Percentiles rank a stretch among this genome's conserved stretches.
Evolutionary conservation across 2,329 filamentous ascomycete species (phyloP).

Genomic region (Nemania sp.): DNA sequence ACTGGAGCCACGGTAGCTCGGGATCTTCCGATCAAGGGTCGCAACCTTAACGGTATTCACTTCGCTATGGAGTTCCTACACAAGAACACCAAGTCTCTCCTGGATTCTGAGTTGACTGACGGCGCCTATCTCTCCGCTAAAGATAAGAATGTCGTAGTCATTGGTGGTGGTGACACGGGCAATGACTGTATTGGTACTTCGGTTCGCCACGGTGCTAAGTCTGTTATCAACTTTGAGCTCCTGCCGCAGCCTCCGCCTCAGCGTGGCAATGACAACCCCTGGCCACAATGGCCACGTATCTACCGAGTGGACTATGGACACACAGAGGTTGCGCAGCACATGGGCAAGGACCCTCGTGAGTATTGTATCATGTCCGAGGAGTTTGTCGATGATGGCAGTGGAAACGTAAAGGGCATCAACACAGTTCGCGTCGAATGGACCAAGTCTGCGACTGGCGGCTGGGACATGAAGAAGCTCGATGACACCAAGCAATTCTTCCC

Average conservation of each 20-base stretch:
- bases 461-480: slow-evolving; percentile 99
- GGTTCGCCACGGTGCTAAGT: slow-evolving; percentile 94
- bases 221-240: slow-evolving; percentile 95
- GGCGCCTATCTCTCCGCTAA: slow-evolving; percentile 92
- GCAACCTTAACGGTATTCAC: slow-evolving; percentile 90
- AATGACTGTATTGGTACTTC: slow-evolving; percentile 99
- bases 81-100: slow-evolving; percentile 96
- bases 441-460: slow-evolving; percentile 86
- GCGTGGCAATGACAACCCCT: slow-evolving; percentile 94
- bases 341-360: slow-evolving; percentile 94
- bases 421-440: slow-evolving; percentile 97
- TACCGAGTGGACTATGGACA: slow-evolving; percentile 99
- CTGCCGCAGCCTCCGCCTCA: slow-evolving; percentile 91
- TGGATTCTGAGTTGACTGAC: slow-evolving; percentile 89
- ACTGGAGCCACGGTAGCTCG: slow-evolving; percentile 94
- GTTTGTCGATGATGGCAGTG: slow-evolving; percentile 88
- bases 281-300: slow-evolving; percentile 98
- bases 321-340: slow-evolving; percentile 94
- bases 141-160: slow-evolving; percentile 95
- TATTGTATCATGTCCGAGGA: slow-evolving; percentile 99
- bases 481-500: slow-evolving; percentile 96
- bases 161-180: slow-evolving; percentile 96
- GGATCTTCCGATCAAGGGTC: slow-evolving; percentile 90
- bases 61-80: slow-evolving; percentile 98
- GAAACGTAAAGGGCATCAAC: slow-evolving; percentile 95